Percentiles rank a stretch among this genome's conserved stretches.
These are phyloP conservation scores for Ustilago trichophora DNA, from an alignment of 1,284 basidiomycete genomes.

Conservation along the genomic window DNA sequence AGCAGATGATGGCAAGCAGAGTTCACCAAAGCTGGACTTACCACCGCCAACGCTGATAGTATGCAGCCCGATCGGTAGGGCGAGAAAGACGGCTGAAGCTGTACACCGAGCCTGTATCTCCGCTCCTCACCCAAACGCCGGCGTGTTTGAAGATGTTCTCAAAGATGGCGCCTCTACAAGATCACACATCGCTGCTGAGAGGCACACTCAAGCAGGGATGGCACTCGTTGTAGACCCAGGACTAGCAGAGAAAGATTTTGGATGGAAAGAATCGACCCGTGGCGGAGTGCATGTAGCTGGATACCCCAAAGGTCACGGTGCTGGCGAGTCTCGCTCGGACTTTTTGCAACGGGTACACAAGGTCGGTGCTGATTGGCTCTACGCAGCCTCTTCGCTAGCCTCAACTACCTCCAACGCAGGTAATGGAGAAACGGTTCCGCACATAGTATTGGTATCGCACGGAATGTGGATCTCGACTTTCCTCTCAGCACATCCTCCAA, in stretches of 20 bases:
- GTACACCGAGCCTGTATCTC: conserved; percentile 23
- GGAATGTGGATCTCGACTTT: conserved; percentile 62
- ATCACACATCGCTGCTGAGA: background rate
- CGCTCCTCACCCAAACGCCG: background rate
- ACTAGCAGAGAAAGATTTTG: conserved; percentile 49
- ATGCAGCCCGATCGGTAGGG: conserved; percentile 53
- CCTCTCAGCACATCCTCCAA: conserved; percentile 39
- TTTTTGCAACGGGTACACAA: conserved; percentile 19
- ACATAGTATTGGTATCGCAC: conserved; percentile 58
- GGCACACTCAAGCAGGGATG: background rate
- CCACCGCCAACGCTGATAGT: conserved; percentile 49
- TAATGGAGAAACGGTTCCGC: conserved; percentile 16
- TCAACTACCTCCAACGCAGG: background rate
- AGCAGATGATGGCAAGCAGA: no score
- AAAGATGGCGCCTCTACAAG: background rate
- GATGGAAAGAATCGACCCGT: conserved; percentile 50
- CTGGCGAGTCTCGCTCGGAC: conserved; percentile 26
- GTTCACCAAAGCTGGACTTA: conserved; percentile 18
- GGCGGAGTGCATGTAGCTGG: conserved; percentile 37
- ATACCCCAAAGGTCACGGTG: conserved; percentile 29
- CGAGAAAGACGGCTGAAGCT: conserved; percentile 50
- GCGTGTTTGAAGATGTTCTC: conserved; percentile 5
- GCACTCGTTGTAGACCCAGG: conserved; percentile 24
- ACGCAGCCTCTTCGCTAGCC: conserved; percentile 7
- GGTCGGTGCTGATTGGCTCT: conserved; percentile 31